phyloP scores from a whole-genome alignment of 371 early-diverging fungal species.

The Mucor racemosus region DNA sequence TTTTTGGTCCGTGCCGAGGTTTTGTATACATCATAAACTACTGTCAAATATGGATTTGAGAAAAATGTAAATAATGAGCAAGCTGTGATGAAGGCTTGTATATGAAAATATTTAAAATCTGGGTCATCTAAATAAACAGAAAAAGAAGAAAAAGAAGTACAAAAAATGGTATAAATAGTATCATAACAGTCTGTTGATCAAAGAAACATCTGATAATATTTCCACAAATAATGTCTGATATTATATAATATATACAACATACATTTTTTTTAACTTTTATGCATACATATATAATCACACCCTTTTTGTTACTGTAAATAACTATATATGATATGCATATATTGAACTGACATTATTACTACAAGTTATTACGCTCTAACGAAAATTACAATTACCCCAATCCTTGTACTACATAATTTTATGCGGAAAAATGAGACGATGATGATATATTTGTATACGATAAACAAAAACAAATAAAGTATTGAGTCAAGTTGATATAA shows the following conservation, averaged over 20 bases:
- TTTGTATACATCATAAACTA: neutral
- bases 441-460: neutral
- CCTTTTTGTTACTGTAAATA: neutral
- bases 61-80: neutral
- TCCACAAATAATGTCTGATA: no score
- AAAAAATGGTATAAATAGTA: no score
- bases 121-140: no score
- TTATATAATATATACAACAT: no score
- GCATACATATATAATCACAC: neutral
- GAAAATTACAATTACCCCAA: neutral
- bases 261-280: no score
- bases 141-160: no score
- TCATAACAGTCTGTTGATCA: no score
- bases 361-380: neutral
- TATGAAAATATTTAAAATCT: no score
- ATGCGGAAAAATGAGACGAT: slow-evolving; percentile 4
- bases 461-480: slow-evolving; percentile 4
- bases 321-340: neutral
- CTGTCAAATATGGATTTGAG: neutral
- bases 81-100: neutral
- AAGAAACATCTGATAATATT: no score
- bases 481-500: slow-evolving; percentile 2
- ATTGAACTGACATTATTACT: slow-evolving; percentile 4
- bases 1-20: slow-evolving; percentile 5
- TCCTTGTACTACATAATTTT: neutral